Evolutionary conservation across 2,329 filamentous ascomycete genomes (phyloP).

Genomic region (Trichoderma atrobrunneum): DNA sequence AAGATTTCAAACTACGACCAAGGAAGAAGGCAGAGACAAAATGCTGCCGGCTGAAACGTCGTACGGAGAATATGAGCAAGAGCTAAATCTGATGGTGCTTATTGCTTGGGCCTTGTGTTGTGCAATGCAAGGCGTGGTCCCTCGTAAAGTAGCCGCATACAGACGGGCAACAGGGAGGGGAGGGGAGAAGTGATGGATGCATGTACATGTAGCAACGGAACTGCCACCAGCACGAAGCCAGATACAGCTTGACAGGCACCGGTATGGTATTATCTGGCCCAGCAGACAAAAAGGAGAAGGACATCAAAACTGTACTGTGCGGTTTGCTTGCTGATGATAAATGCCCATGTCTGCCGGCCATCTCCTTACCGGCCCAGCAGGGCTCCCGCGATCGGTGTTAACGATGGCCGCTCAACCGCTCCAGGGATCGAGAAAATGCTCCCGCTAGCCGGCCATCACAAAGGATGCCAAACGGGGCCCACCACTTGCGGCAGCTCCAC

Average conservation of each 20-base stretch:
- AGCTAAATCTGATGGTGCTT: not conserved
- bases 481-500: slow-evolving; percentile 11
- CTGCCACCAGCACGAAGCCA: not conserved
- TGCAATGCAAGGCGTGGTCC: not conserved
- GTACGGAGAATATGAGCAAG: not conserved
- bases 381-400: slow-evolving; percentile 15
- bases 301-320: not conserved
- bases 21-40: slow-evolving; percentile 4
- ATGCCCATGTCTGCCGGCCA: not conserved
- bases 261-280: not conserved
- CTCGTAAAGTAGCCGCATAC: not conserved
- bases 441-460: not conserved
- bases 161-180: not conserved
- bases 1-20: not conserved
- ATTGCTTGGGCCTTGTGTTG: not conserved
- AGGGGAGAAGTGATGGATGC: not conserved
- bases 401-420: slow-evolving; percentile 2
- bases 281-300: not conserved
- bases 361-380: slow-evolving; percentile 10
- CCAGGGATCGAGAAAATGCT: not conserved
- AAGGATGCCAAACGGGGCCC: not conserved
- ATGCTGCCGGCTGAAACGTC: slow-evolving; percentile 10
- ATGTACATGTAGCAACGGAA: not conserved
- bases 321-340: not conserved
- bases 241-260: not conserved